Percentiles rank a stretch among this genome's conserved stretches.
Evolutionary conservation across 2,329 filamentous ascomycete species (phyloP).

Genomic region (Xylariomycetidae sp.): DNA sequence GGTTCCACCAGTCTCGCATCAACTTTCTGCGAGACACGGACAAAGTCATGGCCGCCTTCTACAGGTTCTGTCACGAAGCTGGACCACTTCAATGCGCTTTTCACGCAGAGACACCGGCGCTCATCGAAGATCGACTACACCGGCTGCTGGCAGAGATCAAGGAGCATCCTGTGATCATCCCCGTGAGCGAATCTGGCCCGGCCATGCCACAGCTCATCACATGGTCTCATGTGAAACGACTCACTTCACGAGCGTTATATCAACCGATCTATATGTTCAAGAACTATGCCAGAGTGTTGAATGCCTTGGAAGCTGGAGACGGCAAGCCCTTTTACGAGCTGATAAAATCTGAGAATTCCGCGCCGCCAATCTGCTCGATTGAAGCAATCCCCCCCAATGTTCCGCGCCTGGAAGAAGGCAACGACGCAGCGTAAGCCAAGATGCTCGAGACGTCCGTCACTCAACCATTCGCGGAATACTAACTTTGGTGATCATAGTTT

Average conservation of each 20-base stretch:
- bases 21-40: conserved; percentile 52
- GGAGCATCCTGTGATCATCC: conserved; percentile 38
- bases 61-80: conserved; percentile 47
- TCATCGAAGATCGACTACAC: conserved; percentile 35
- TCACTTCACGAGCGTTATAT: conserved; percentile 41
- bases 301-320: conserved; percentile 38
- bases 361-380: conserved; percentile 24
- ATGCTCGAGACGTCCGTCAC: too few relatives aligned
- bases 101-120: conserved; percentile 29
- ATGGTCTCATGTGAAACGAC: conserved; percentile 40
- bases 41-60: conserved; percentile 48
- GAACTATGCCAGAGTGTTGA: conserved; percentile 38
- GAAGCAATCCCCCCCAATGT: conserved; percentile 26
- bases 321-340: conserved; percentile 38
- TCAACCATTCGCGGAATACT: too few relatives aligned
- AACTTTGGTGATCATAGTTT: too few relatives aligned
- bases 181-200: conserved; percentile 25
- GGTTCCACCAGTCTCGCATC: conserved; percentile 40
- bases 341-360: conserved; percentile 10
- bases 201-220: conserved; percentile 45
- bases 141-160: conserved; percentile 37
- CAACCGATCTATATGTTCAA: conserved; percentile 38
- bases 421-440: conserved; percentile 36
- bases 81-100: conserved; percentile 45
- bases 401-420: conserved; percentile 28